These are phyloP conservation scores for Hanseniaspora thailandica DNA, from an alignment of 805 yeast genomes.

Conservation along the genomic window DNA sequence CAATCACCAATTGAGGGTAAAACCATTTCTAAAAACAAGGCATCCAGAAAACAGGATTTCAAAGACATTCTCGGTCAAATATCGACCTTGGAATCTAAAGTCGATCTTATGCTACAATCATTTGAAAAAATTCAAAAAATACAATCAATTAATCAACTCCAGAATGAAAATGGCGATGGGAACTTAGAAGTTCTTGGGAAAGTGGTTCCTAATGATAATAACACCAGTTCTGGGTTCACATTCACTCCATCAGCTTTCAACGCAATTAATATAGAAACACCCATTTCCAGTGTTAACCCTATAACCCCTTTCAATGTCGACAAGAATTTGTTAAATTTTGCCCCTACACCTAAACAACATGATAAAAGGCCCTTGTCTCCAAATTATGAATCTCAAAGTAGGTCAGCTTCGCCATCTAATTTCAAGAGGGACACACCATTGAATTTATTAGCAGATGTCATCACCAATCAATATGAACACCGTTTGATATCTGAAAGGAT, in stretches of 20 bases:
- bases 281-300: neutral
- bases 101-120: neutral
- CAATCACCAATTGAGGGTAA: neutral
- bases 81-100: conserved; percentile 1
- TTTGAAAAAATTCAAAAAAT: neutral
- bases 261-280: neutral
- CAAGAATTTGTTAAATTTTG: neutral
- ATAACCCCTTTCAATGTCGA: neutral
- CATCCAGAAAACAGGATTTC: conserved; percentile 12
- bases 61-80: conserved; percentile 5
- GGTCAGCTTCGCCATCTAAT: neutral
- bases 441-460: neutral
- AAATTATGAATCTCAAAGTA: neutral
- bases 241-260: neutral
- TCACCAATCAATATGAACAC: conserved; percentile 2
- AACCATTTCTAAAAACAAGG: conserved; percentile 16
- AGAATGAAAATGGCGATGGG: neutral
- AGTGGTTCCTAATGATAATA: neutral
- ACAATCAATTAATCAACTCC: neutral
- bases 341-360: neutral
- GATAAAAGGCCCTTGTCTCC: neutral
- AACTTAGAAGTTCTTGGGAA: neutral
- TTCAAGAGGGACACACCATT: neutral
- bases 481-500: neutral
- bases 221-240: neutral